A percentile compares a stretch with the other conserved stretches of the same genome.
These are phyloP conservation scores for Luffa aegyptiaca DNA, from an alignment of 306 rosid species.

Conservation along the genomic window DNA sequence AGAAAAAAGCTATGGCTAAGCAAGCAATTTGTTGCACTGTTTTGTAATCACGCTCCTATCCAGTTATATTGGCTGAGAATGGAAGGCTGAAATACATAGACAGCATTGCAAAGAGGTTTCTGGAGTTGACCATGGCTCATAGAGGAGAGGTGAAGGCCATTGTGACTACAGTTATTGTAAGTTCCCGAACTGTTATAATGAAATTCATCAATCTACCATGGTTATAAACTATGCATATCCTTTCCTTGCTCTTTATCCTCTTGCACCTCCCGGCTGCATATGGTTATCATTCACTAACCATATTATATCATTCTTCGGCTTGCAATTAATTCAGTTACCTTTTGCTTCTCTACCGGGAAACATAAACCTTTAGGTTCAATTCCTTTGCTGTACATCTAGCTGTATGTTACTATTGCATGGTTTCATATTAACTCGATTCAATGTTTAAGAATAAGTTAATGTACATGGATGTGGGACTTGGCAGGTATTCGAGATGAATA, in stretches of 20 bases:
- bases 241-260: not conserved
- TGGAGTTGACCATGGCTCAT: constrained; percentile 78
- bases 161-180: constrained; percentile 81
- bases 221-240: not conserved
- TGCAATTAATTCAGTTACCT: not conserved
- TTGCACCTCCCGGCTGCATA: not conserved
- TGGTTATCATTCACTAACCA: not conserved
- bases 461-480: not conserved
- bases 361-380: not conserved
- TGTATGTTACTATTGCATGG: not conserved
- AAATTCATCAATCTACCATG: not conserved
- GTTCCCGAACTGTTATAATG: constrained; percentile 12
- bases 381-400: not conserved
- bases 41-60: not conserved
- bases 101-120: constrained; percentile 56
- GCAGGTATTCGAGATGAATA: not conserved
- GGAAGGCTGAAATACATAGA: constrained; percentile 70
- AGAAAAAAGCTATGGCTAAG: not conserved
- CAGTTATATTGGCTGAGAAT: constrained; percentile 52
- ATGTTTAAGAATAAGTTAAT: not conserved
- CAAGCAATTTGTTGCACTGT: not conserved
- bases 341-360: not conserved
- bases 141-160: constrained; percentile 78
- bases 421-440: not conserved
- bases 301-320: not conserved